Base-by-base conservation (phyloP, 345 rosid species). In the Eucalyptus tenuipes region DNA sequence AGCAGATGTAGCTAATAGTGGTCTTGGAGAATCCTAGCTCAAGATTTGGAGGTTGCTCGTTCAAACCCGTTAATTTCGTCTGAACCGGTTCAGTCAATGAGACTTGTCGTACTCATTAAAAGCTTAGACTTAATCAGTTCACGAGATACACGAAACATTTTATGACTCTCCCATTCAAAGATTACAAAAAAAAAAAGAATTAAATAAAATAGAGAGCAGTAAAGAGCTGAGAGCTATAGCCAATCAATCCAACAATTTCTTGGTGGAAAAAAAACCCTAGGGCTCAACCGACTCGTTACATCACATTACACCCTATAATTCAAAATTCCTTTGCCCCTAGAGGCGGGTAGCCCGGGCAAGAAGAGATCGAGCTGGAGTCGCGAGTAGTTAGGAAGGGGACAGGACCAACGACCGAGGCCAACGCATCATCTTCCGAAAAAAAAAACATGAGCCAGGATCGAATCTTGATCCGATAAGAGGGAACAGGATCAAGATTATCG, bases 61-160 rank as follows among this genome's bases (percentile, higher is more conserved):
- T 75, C 15, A 75, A 6, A 40, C 7, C 4, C 7, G 0, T 22
- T 7, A 8, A 40, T 40, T 20, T 6, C 1, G 0, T 37, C 2
- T 18, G 25, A 10, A 33, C 25, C 25, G 12, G 18, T 17, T 18
- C 3, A 4, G 7, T 33, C 25, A 17, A 71, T 5, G 44, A 11
- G 2, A 2, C 13, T 68, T 52, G 57, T 52, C 25, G 2, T 9
- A 7, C 27, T 18, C 8, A 37, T 20, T 18, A 18, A 71, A 71
- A 18, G 8, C 45, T 12, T 7, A 24, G 27, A 10, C 27, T 22
- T 37, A 3, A 40, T 5, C 5, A 2, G 8, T 75, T 42, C 14
- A 10, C 0, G 1, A 3, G 15, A 12, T 11, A 4, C 9, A 24
- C 82, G 6, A 20, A 11, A 40, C 6, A 22, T 20, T 10, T 11